Conservation (phyloP, 371 early-diverging fungal genomes). For the Fennellomyces sp. region DNA sequence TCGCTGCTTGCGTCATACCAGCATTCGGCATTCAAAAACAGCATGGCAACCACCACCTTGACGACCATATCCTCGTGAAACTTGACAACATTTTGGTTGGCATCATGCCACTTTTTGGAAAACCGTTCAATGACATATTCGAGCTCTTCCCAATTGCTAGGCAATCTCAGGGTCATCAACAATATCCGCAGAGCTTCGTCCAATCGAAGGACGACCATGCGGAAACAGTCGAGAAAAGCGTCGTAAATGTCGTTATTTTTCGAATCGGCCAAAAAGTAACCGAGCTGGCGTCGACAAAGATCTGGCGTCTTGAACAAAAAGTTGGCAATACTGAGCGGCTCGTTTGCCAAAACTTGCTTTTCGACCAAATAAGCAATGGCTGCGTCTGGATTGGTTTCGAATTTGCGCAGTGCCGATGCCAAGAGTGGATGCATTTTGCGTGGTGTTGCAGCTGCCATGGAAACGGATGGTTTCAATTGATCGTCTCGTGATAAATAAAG, state of each 20-base stretch:
- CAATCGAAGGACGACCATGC: slow-evolving; percentile 68
- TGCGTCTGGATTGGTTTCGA: slow-evolving; percentile 69
- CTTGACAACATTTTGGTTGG: slow-evolving; percentile 59
- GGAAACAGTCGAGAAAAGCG: slow-evolving; percentile 77
- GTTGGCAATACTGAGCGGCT: slow-evolving; percentile 76
- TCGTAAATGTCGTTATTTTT: slow-evolving; percentile 68
- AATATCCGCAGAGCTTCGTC: slow-evolving; percentile 85
- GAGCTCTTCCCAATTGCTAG: slow-evolving; percentile 74
- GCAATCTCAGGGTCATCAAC: slow-evolving; percentile 74
- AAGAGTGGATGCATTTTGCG: slow-evolving; percentile 65
- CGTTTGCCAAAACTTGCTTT: slow-evolving; percentile 68
- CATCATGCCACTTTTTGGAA: slow-evolving; percentile 78
- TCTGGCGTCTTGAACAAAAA: slow-evolving; percentile 84
- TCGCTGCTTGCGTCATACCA: slow-evolving; percentile 71
- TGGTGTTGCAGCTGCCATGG: slow-evolving; percentile 22
- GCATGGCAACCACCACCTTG: slow-evolving; percentile 82
- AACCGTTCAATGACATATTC: slow-evolving; percentile 81
- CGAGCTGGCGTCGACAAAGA: slow-evolving; percentile 78
- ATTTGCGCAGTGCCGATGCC: slow-evolving; percentile 66
- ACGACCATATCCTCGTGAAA: slow-evolving; percentile 67
- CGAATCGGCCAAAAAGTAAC: slow-evolving; percentile 52
- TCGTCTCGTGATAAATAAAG: slow-evolving; percentile 58
- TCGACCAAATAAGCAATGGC: slow-evolving; percentile 75
- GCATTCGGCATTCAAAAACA: slow-evolving; percentile 86
- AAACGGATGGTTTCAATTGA: slow-evolving; percentile 23